These are phyloP conservation scores for Aspergillus alliaceus DNA, from an alignment of 2,329 filamentous ascomycete genomes.

Conservation along the genomic window DNA sequence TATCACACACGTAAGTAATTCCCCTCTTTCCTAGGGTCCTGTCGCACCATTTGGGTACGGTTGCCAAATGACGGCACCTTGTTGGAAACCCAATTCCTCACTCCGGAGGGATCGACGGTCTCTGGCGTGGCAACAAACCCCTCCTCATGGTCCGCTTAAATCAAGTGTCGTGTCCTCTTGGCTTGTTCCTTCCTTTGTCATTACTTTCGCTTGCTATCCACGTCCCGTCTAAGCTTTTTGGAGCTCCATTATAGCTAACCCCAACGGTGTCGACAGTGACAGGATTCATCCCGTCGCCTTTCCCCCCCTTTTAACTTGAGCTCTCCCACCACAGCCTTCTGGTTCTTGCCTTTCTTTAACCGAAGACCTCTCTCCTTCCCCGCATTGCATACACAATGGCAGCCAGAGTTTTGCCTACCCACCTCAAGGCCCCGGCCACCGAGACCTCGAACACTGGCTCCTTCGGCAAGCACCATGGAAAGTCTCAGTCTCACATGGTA, in stretches of 20 bases:
- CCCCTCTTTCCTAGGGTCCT: background rate
- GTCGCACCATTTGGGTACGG: conserved; percentile 10
- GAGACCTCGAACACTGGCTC: conserved; percentile 33
- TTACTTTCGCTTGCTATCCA: background rate
- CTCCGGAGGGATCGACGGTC: conserved; percentile 26
- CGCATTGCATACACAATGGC: conserved; percentile 58
- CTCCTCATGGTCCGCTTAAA: conserved; percentile 7
- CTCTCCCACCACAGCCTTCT: background rate
- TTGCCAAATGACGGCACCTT: conserved; percentile 31
- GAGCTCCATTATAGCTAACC: background rate
- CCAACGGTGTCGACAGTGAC: background rate
- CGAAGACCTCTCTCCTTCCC: conserved; percentile 3
- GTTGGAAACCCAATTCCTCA: conserved; percentile 22
- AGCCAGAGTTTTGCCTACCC: conserved; percentile 75
- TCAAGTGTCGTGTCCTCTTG: conserved; percentile 18
- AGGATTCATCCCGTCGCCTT: background rate
- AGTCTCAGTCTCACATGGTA: conserved; percentile 58
- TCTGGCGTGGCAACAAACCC: conserved; percentile 10
- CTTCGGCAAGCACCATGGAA: conserved; percentile 53
- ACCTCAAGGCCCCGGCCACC: conserved; percentile 67
- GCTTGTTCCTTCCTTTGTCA: conserved; percentile 16
- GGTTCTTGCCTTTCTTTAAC: conserved; percentile 2
- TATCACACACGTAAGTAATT: background rate
- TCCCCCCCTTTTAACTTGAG: background rate
- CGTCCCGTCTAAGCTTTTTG: background rate